Evolutionary conservation across 73 alveolate genomes (phyloP), one percentile per base, ranked within the genome.

Genomic region (Paramecium octaurelia): DNA sequence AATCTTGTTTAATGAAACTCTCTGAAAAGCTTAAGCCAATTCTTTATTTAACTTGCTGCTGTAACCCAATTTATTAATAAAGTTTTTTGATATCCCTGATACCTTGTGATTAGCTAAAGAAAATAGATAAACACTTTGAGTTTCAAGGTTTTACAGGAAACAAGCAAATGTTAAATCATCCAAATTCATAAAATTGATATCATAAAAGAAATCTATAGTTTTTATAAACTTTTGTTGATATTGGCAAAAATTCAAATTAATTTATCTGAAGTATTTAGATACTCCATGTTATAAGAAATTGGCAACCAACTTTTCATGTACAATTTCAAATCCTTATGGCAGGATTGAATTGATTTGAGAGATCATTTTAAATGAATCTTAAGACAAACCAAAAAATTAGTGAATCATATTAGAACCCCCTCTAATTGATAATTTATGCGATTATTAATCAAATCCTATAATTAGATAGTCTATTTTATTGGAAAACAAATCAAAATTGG

Each of bases 131-230:
- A 42, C 91, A 80, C 46, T 80, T 80, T 80, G 31, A 80, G 73
- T 46, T 10, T 80, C 71, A 44, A 23, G n/a, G 46, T 80, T 80
- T 80, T 80, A 80, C 8, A 80, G 57, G 31, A 80, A 80, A 80
- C 91, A 80, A 42, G 57, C 73, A 80, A 80, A 80, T 27, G 46
- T 42, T 42, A 80, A 44, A 48, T 80, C 91, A 16, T 80, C 91
- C 10, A 80, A 43, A 35, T 80, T 80, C 38, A 24, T 42, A 14
- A 43, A 44, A 80, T 80, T 48, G 7, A 80, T 80, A 21, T 80
- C 91, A 80, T 42, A 80, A 48, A 80, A 80, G 24, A 80, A 80
- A 35, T 80, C 57, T 11, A 80, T 14, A 44, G 91, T 54, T 54
- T n/a, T 54, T 54, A 54, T 54, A 54, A 4, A 54, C 23, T 12